Evolutionary conservation across 768 basidiomycete genomes (phyloP), one percentile per base, ranked within the genome.

Genomic region (Galerina marginata): DNA sequence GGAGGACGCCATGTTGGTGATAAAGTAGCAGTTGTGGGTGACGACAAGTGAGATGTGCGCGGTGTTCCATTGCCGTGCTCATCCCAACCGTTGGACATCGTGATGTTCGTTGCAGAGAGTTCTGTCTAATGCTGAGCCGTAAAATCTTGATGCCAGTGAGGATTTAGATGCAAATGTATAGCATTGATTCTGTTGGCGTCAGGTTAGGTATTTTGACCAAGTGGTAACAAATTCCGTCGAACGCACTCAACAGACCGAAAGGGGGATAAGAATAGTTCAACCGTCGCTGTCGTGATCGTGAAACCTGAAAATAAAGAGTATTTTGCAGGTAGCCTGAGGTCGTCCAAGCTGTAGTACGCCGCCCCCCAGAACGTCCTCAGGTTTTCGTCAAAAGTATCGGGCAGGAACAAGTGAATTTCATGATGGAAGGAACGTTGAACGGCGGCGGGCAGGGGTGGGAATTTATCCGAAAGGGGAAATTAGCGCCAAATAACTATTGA

Each of bases 1-100:
- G 90, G 91, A 6, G 84, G 85, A 3, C 77, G 78, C 90, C 90
- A 90, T 71, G 79, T 58, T 37, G 65, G 78, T 6, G 74, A 69
- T 63, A 75, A 60, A 25, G 73, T 67, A 52, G 71, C 62, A 45
- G 73, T 69, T n/a, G 74, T 69, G 20, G 67, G 57, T 9, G 71
- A 61, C 39, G 70, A 69, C 37, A 61, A 46, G 45, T 71, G 63
- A 15, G 71, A 71, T 16, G 71, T 61, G 46, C 65, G 66, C 45
- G 69, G 67, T 40, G 68, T 70, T 33, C 46, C 59, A 29, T 64
- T 63, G 50, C 60, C 68, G 53, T 62, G 64, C 63, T 67, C 61
- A 45, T 67, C 61, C 56, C 56, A 59, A 56, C 45, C 61, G 62
- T 46, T 69, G 58, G 71, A 61, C 71, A 72, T 74, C 57, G 71